A percentile compares a stretch with the other conserved stretches of the same genome.
Evolutionary conservation across 495 filamentous ascomycete species (phyloP).

Genomic region (Aspergillus kassunensis): DNA sequence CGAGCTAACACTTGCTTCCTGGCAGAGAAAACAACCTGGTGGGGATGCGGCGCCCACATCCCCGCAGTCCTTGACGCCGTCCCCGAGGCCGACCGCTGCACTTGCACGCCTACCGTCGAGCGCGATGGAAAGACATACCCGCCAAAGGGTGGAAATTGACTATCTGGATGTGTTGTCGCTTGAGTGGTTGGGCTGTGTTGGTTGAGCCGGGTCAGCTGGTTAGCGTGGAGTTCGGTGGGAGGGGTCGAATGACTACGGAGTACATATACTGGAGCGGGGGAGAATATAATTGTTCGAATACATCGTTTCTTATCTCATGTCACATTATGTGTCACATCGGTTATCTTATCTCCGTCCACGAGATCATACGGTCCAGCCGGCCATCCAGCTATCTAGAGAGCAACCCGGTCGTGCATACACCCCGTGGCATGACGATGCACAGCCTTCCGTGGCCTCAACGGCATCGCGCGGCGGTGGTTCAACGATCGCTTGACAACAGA

Average conservation of each 20-base stretch:
- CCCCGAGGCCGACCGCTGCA: constrained; percentile 57
- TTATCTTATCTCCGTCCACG: no score
- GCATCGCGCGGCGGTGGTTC: neutral
- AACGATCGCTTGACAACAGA: neutral
- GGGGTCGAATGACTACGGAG: neutral
- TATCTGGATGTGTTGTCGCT: constrained; percentile 24
- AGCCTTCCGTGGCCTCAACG: constrained; percentile 2
- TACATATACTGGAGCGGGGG: no score
- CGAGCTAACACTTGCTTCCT: no score
- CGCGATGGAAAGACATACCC: constrained; percentile 59
- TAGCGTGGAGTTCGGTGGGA: neutral
- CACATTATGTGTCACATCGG: no score
- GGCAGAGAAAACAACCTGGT: constrained; percentile 65
- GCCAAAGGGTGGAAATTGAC: constrained; percentile 52
- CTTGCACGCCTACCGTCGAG: constrained; percentile 58
- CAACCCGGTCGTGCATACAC: neutral
- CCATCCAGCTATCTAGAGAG: neutral
- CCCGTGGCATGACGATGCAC: constrained; percentile 13
- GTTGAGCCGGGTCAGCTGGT: no score
- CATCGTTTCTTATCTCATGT: no score
- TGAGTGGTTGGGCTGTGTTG: no score
- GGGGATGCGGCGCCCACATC: constrained; percentile 67
- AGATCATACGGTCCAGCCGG: no score
- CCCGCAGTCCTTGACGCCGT: constrained; percentile 61
- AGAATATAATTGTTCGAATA: no score